A percentile compares a stretch with the other conserved stretches of the same genome.
These are phyloP conservation scores for Jatropha curcas DNA, from an alignment of 345 rosid genomes.

Conservation along the genomic window DNA sequence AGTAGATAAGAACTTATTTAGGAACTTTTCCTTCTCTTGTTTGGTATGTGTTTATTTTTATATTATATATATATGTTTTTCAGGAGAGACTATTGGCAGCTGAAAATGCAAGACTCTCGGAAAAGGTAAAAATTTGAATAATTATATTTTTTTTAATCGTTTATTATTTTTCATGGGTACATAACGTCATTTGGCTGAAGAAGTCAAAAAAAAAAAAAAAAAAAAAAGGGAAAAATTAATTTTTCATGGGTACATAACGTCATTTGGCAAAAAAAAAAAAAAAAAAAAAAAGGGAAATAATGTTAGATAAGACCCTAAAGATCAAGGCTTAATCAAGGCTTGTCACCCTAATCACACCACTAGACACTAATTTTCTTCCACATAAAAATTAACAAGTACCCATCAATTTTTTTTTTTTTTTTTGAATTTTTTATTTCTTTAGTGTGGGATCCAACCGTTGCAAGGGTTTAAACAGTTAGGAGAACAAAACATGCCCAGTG, in stretches of 20 bases:
- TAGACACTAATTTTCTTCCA: background rate
- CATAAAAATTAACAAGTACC: background rate
- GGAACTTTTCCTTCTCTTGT: no score
- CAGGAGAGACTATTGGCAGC: slow-evolving; percentile 19
- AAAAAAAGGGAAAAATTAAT: no score
- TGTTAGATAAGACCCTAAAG: no score
- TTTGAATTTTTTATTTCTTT: background rate
- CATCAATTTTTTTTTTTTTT: background rate
- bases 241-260: no score
- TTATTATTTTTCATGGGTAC: background rate
- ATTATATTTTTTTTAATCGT: no score
- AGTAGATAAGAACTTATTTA: no score
- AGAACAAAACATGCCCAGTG: background rate
- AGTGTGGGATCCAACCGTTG: background rate
- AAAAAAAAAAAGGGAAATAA: background rate
- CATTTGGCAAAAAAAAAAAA: background rate
- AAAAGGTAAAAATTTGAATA: slow-evolving; percentile 7
- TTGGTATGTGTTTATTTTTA: no score
- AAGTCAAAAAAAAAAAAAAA: background rate
- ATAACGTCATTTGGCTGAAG: background rate
- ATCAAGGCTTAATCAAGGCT: no score
- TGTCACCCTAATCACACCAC: no score
- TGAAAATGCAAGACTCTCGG: slow-evolving; percentile 19
- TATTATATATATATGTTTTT: background rate
- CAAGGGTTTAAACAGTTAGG: background rate